These are phyloP conservation scores for Hamamelis virginiana DNA, from an alignment of 164 flowering plant species.

Conservation along the genomic window DNA sequence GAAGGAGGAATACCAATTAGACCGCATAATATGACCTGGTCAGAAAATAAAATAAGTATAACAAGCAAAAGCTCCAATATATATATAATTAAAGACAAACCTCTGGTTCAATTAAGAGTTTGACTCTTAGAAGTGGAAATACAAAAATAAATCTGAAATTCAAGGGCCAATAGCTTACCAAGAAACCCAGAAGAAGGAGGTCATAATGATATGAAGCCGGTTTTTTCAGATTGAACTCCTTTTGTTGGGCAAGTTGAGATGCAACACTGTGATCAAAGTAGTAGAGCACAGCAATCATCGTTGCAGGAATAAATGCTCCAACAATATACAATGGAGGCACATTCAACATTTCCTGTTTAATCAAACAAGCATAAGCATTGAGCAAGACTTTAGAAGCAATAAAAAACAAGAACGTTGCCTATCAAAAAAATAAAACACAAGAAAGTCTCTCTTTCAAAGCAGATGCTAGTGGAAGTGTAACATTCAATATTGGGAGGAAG, in stretches of 20 bases:
- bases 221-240: constrained; percentile 93
- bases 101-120: not conserved
- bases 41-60: not conserved
- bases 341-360: constrained; percentile 79
- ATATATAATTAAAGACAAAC: not conserved
- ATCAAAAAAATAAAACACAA: not conserved
- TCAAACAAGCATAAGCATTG: constrained; percentile 12
- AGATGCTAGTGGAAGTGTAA: not conserved
- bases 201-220: constrained; percentile 95
- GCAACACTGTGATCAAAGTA: constrained; percentile 99
- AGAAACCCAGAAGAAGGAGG: constrained; percentile 84
- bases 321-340: constrained; percentile 82
- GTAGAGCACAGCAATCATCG: constrained; percentile 98
- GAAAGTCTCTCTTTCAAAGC: not conserved
- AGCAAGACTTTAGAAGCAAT: not conserved
- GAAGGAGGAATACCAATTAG: constrained; percentile 95
- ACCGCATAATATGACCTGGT: constrained; percentile 77
- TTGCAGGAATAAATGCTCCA: constrained; percentile 97
- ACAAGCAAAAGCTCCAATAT: not conserved
- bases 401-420: too few relatives aligned
- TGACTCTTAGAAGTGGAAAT: not conserved
- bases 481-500: not conserved
- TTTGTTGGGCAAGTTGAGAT: constrained; percentile 92
- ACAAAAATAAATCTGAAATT: not conserved
- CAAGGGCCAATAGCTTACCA: constrained; percentile 46